Conservation (phyloP, 2,329 filamentous ascomycete genomes). For the Ambrosiella cleistominuta region DNA sequence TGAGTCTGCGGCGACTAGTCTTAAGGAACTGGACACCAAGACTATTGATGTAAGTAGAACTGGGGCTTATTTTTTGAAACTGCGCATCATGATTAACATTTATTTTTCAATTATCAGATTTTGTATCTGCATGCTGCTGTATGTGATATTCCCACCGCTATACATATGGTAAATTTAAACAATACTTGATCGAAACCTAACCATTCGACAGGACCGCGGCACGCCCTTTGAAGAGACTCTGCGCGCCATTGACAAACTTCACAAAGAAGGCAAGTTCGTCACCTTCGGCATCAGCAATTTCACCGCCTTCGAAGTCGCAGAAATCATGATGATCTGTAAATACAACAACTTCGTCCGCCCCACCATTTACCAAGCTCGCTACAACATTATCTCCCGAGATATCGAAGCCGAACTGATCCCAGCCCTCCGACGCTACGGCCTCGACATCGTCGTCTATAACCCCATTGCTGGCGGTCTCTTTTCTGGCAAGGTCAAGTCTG, state of each 20-base stretch:
- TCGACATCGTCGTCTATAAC: constrained; percentile 70
- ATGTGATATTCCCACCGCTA: constrained; percentile 9
- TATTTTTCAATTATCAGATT: constrained; percentile 25
- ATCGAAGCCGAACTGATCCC: constrained; percentile 61
- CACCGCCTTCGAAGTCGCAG: constrained; percentile 73
- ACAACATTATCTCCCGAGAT: constrained; percentile 60
- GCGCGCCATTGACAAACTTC: constrained; percentile 58
- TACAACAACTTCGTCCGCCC: constrained; percentile 68
- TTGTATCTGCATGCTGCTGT: constrained; percentile 57
- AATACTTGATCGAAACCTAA: constrained; percentile 17
- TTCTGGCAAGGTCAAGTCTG: constrained; percentile 58
- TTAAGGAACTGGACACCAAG: constrained; percentile 56
- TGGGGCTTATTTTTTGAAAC: background rate
- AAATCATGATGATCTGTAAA: constrained; percentile 63
- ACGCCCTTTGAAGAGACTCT: constrained; percentile 68
- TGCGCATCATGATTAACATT: background rate
- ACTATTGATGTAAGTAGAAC: constrained; percentile 42
- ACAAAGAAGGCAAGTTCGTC: constrained; percentile 74
- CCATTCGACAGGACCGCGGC: constrained; percentile 31
- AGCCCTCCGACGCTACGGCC: constrained; percentile 55
- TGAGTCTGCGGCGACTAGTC: constrained; percentile 45
- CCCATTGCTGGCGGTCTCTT: constrained; percentile 67
- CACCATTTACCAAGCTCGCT: constrained; percentile 77
- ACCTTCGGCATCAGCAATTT: constrained; percentile 69
- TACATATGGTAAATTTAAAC: background rate